Evolutionary conservation across 257 asterid species (phyloP), one percentile per base, ranked within the genome.

Genomic region (Asclepias syriaca): DNA sequence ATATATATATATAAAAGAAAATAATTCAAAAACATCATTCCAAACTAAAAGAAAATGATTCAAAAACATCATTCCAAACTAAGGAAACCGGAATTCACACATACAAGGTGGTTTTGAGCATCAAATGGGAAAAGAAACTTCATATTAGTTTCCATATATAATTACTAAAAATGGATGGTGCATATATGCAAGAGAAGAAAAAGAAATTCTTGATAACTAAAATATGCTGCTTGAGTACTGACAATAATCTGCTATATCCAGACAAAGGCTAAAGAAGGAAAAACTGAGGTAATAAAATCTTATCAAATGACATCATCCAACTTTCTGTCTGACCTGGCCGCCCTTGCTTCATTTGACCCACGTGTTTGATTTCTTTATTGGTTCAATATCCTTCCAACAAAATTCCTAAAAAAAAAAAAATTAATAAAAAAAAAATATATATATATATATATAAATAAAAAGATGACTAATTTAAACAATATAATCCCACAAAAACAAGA

Each of bases 341-440:
- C 87, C 87, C 87, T 69, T 63, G 79, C 61, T 77, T 63, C 68
- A 51, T 78, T 85, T 83, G 86, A 84, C 88, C 81, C 95, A 88
- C 88, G 90, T 85, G 88, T 53, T 49, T 8, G 40, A 78, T 74
- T 73, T 15, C 8, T 76, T 82, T 6, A 73, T 69, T 50, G 58
- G 39, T 50, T 9, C 39, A 70, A 29, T 45, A 18, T 39, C 34
- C 19, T 67, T 60, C 3, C 29, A 53, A 53, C 5, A 51, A 77
- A 5, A 34, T 34, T 34, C 19, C 34, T 29, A 1, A 65, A 51
- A 7, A 57, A 66, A 54, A n/a, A n/a, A n/a, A n/a, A n/a, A n/a
- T n/a, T n/a, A n/a, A n/a, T n/a, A n/a, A n/a, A n/a, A n/a, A n/a
- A n/a, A n/a, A n/a, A n/a, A n/a, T n/a, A n/a, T n/a, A n/a, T n/a